Percentiles rank a stretch among this genome's conserved stretches.
phyloP scores from a whole-genome alignment of 2,329 filamentous ascomycete species.

The Cytospora piceae region DNA sequence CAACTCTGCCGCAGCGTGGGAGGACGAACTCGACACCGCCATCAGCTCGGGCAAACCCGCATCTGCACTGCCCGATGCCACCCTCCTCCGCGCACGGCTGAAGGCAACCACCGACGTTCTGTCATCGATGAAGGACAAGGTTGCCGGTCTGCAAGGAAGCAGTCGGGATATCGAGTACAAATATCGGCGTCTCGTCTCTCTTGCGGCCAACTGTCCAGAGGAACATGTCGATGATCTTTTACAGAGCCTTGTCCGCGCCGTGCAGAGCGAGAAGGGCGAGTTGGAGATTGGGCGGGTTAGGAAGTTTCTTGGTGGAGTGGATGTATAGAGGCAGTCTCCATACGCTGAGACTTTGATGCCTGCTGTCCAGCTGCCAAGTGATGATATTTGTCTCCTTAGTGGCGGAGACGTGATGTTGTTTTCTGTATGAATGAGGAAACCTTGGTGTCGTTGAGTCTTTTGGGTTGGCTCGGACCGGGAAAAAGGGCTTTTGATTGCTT shows the following conservation, averaged over 20 bases:
- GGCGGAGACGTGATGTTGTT: background rate
- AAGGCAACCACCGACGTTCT: constrained; percentile 74
- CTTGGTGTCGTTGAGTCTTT: background rate
- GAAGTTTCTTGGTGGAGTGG: constrained; percentile 79
- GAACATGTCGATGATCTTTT: constrained; percentile 79
- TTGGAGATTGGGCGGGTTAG: constrained; percentile 76
- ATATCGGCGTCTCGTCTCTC: constrained; percentile 83
- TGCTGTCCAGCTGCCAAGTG: background rate
- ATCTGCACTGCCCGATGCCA: constrained; percentile 58
- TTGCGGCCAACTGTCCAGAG: constrained; percentile 82
- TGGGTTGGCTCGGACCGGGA: background rate
- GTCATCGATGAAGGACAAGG: constrained; percentile 66
- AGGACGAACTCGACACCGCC: constrained; percentile 56
- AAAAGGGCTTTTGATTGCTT: background rate
- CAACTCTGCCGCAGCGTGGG: constrained; percentile 54
- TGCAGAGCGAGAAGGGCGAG: constrained; percentile 83
- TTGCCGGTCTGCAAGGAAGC: constrained; percentile 73
- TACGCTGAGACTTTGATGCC: background rate
- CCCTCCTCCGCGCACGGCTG: constrained; percentile 68
- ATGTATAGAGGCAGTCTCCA: constrained; percentile 46
- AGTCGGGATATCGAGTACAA: constrained; percentile 85
- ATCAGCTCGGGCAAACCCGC: constrained; percentile 49
- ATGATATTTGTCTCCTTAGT: background rate
- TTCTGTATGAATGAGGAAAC: background rate
- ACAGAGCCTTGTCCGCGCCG: constrained; percentile 78